Percentiles rank a stretch among this genome's conserved stretches.
These are phyloP conservation scores for Kwoniella sp. DNA, from an alignment of 768 basidiomycete species.

Conservation along the genomic window DNA sequence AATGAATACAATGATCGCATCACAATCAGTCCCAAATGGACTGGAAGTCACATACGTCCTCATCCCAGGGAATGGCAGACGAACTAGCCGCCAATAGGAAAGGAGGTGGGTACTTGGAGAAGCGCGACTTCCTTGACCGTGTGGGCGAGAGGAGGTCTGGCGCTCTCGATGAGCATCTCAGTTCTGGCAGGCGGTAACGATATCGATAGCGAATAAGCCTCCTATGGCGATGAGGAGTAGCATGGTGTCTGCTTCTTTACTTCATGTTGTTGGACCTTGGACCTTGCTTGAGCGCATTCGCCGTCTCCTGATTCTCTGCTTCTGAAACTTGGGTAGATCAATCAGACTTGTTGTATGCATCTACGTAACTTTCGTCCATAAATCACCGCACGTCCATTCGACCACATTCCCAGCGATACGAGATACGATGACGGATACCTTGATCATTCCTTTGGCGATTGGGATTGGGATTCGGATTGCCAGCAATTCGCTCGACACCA, in stretches of 20 bases:
- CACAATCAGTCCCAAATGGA: slow-evolving; percentile 48
- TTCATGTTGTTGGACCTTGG: no score
- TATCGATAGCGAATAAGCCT: background rate
- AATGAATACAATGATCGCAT: background rate
- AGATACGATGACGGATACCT: no score
- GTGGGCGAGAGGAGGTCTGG: slow-evolving; percentile 56
- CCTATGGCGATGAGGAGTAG: no score
- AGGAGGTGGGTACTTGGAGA: slow-evolving; percentile 38
- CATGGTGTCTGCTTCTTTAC: no score
- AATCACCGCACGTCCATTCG: no score
- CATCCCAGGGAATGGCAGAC: slow-evolving; percentile 17
- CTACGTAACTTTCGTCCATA: background rate
- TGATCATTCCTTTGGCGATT: no score
- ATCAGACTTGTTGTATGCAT: background rate
- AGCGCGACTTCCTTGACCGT: slow-evolving; percentile 73
- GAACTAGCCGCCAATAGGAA: slow-evolving; percentile 48
- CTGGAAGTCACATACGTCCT: slow-evolving; percentile 46
- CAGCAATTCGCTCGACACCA: no score
- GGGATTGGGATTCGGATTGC: no score
- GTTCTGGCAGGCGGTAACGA: background rate
- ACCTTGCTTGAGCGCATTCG: no score
- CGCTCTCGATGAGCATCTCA: background rate
- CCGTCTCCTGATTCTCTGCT: no score
- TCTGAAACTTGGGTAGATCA: background rate
- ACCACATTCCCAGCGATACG: no score